Evolutionary conservation across 345 rosid species (phyloP).

Genomic region (Hibiscus trionum): DNA sequence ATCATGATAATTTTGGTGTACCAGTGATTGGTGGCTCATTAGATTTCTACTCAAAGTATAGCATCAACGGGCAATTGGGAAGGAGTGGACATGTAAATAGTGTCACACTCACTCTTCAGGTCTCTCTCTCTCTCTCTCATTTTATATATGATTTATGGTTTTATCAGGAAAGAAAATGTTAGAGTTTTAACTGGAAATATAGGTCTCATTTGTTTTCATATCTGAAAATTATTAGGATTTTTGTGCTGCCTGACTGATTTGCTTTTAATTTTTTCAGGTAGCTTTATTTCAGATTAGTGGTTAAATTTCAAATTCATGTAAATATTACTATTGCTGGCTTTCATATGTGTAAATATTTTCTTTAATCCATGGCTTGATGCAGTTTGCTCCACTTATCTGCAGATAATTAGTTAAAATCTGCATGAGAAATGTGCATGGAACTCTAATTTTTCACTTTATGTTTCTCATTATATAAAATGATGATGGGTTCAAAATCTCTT

Average conservation of each 20-base stretch:
- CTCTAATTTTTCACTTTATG: not conserved
- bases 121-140: slow-evolving; percentile 22
- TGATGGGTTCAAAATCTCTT: not conserved
- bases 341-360: not conserved
- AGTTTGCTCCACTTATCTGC: not conserved
- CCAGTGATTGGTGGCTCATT: slow-evolving; percentile 45
- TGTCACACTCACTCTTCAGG: slow-evolving; percentile 71
- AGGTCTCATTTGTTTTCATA: not conserved
- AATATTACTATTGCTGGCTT: not conserved
- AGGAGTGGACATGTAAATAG: slow-evolving; percentile 51
- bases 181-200: not conserved
- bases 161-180: not conserved
- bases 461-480: not conserved
- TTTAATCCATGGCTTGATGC: not conserved
- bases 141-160: not conserved
- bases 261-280: not conserved
- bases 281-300: not conserved
- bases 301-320: slow-evolving; percentile 4
- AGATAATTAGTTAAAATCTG: not conserved
- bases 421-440: not conserved
- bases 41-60: slow-evolving; percentile 81
- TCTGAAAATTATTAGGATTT: not conserved
- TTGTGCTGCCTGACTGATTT: not conserved
- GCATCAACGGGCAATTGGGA: slow-evolving; percentile 67
- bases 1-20: slow-evolving; percentile 91